Evolutionary conservation across 2,329 filamentous ascomycete species (phyloP).

Genomic region (Beauveria bassiana): DNA sequence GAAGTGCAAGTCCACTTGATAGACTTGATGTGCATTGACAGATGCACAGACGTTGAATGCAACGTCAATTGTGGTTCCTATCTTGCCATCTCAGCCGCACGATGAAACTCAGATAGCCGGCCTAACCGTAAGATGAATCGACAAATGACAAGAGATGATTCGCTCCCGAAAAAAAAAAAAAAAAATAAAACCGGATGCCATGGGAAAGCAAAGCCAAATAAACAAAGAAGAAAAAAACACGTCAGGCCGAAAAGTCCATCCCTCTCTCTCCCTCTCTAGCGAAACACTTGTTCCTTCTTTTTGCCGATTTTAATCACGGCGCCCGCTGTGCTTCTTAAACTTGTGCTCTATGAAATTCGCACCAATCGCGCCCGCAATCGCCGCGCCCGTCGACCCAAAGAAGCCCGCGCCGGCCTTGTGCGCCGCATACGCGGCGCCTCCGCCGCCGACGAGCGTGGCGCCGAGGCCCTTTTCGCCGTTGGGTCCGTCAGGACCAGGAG

Average conservation of each 20-base stretch:
- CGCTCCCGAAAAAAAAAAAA: no score
- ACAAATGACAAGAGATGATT: neutral
- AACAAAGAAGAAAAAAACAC: neutral
- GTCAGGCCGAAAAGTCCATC: neutral
- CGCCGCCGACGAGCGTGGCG: slow-evolving; percentile 44
- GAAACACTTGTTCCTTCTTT: neutral
- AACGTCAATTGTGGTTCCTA: neutral
- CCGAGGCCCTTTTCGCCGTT: slow-evolving; percentile 47
- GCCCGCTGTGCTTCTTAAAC: slow-evolving; percentile 24
- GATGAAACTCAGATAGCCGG: neutral
- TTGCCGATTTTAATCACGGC: neutral
- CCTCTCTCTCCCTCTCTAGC: neutral
- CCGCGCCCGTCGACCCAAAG: slow-evolving; percentile 42
- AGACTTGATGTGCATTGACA: neutral
- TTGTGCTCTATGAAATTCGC: slow-evolving; percentile 44
- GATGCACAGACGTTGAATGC: neutral
- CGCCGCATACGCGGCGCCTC: slow-evolving; percentile 45
- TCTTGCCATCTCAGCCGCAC: neutral
- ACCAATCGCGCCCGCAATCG: slow-evolving; percentile 45
- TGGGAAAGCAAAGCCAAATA: no score
- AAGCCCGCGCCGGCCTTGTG: slow-evolving; percentile 46
- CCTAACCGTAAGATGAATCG: neutral
- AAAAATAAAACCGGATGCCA: no score
- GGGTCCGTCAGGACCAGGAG: slow-evolving; percentile 22
- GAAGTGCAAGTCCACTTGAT: neutral